These are phyloP conservation scores for Hibiscus mutabilis DNA, from an alignment of 345 rosid genomes.

Conservation along the genomic window DNA sequence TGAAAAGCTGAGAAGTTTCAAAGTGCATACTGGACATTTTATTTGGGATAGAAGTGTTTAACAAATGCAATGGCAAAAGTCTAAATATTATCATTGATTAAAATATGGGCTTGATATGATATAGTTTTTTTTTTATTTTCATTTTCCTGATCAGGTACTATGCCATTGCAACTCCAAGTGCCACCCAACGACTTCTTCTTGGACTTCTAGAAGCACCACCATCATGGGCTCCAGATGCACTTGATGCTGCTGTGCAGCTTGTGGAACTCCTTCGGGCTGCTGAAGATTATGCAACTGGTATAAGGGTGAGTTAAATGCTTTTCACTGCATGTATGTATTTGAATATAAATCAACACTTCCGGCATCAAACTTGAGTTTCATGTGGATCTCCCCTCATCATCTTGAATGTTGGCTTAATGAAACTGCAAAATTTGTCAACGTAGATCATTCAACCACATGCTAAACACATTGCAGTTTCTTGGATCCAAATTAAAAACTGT, in stretches of 20 bases:
- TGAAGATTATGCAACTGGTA: conserved; percentile 93
- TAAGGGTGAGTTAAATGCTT: conserved; percentile 53
- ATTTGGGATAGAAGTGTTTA: background rate
- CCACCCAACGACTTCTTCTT: conserved; percentile 91
- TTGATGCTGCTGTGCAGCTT: conserved; percentile 99
- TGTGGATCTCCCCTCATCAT: background rate
- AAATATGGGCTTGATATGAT: background rate
- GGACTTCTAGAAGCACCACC: conserved; percentile 99
- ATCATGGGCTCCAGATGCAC: conserved; percentile 99
- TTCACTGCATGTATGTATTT: background rate
- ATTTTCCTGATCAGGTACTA: conserved; percentile 51
- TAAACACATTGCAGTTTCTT: background rate
- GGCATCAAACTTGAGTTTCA: background rate
- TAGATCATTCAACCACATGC: background rate
- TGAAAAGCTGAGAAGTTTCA: background rate
- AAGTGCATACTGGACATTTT: background rate
- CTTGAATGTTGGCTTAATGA: background rate
- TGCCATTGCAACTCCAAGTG: conserved; percentile 97
- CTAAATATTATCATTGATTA: background rate
- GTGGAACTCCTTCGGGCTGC: conserved; percentile 98
- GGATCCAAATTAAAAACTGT: background rate
- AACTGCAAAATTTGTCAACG: background rate
- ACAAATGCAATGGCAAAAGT: background rate
- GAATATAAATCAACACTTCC: background rate
- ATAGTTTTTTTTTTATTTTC: conserved; percentile 9